phyloP scores from a whole-genome alignment of 768 basidiomycete species.

The Arthromyces matolae region DNA sequence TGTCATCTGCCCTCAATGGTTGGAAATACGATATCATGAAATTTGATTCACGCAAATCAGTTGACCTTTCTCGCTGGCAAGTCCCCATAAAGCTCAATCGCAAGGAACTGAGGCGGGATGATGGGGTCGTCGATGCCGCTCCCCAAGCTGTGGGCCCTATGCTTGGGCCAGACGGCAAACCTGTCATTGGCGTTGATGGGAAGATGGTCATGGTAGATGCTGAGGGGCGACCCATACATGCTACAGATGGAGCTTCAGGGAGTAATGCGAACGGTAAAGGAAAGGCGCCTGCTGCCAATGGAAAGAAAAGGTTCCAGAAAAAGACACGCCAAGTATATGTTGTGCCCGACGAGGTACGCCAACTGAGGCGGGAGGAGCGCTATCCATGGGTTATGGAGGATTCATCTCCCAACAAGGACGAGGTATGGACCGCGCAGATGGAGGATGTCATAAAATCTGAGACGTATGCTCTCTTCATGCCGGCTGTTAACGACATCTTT shows the following conservation, averaged over 20 bases:
- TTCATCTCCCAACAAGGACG: constrained; percentile 49
- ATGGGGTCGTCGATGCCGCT: constrained; percentile 26
- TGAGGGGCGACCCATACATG: constrained; percentile 68
- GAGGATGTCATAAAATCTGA: constrained; percentile 71
- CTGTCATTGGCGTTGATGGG: constrained; percentile 74
- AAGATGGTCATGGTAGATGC: constrained; percentile 78
- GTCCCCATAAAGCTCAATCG: constrained; percentile 83
- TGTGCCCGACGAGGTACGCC: constrained; percentile 72
- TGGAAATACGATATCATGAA: constrained; percentile 95
- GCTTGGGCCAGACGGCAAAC: constrained; percentile 81
- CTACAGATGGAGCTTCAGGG: constrained; percentile 24
- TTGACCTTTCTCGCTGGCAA: constrained; percentile 68
- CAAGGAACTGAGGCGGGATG: constrained; percentile 68
- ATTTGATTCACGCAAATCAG: constrained; percentile 70
- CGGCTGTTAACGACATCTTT: constrained; percentile 75
- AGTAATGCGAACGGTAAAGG: constrained; percentile 35
- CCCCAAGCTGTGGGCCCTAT: constrained; percentile 65
- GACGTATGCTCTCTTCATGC: constrained; percentile 82
- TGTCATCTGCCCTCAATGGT: constrained; percentile 76
- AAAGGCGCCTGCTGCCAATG: constrained; percentile 37
- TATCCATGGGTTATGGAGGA: constrained; percentile 95
- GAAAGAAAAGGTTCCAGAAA: constrained; percentile 77
- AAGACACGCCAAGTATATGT: constrained; percentile 81
- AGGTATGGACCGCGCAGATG: constrained; percentile 79
- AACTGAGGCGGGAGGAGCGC: constrained; percentile 79